These are phyloP conservation scores for Aspergillus arachidicola DNA, from an alignment of 2,329 filamentous ascomycete genomes.

Conservation along the genomic window DNA sequence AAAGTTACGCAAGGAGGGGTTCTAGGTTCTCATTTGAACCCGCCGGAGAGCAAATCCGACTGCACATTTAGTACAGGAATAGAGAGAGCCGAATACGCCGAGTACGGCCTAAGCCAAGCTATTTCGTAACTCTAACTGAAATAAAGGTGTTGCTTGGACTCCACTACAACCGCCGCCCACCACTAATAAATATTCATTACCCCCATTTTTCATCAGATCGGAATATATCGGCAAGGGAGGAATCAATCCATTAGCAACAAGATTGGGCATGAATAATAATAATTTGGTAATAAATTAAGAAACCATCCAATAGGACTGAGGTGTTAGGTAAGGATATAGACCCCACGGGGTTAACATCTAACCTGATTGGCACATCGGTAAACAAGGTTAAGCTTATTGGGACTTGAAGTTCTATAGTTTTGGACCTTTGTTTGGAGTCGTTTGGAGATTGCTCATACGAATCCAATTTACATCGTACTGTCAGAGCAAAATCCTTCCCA, in stretches of 20 bases:
- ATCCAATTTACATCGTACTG: neutral
- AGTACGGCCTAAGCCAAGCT: neutral
- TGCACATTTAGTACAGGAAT: neutral
- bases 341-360: neutral
- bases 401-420: neutral
- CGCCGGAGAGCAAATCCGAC: neutral
- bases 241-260: neutral
- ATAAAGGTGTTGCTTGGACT: neutral
- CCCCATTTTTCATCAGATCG: neutral
- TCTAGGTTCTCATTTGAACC: neutral
- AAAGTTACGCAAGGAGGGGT: neutral
- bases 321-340: neutral
- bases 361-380: neutral
- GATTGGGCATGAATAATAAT: neutral
- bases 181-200: constrained; percentile 1
- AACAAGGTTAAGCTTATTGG: neutral
- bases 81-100: neutral
- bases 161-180: neutral
- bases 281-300: neutral
- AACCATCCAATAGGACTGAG: neutral
- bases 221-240: neutral
- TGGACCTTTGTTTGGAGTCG: neutral
- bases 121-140: neutral
- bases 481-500: neutral
- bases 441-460: neutral